Evolutionary conservation across 352 stramenopile species (phyloP), one percentile per base, ranked within the genome.

Genomic region (Globisporangium acanthophoron): DNA sequence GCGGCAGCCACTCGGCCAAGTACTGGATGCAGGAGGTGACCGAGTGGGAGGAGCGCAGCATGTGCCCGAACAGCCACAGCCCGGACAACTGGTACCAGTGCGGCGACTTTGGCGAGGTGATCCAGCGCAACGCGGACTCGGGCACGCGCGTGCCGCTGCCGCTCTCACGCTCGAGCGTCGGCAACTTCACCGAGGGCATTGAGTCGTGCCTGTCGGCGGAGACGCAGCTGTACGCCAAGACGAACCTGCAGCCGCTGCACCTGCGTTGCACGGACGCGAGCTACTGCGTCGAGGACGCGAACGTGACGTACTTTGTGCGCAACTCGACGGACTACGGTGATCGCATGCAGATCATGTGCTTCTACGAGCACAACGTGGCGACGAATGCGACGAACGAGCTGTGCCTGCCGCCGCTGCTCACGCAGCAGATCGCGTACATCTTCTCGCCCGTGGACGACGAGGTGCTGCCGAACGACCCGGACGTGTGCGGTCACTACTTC

Each of bases 21-120:
- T 90, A 85, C 54, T 90, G 77, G 80, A 53, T 90, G 51, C 75
- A 90, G 55, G 78, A 88, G 54, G 74, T 90, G 56, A 75, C 75
- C 27, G 75, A 86, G 33, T 88, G 77, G 73, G 77, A 88, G 41
- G 77, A 90, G 59, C 69, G 73, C 31, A 76, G 69, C 53, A 80
- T 86, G 70, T 87, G 80, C 46, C 78, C 78, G 15, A 88, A 88
- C 72, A 87, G 76, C 71, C 74, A 80, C 72, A 74, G 76, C 62
- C 78, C 78, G 5, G 65, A 76, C 63, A 89, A 85, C 66, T 89
- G 78, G 78, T 89, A 79, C 70, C 73, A 86, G 66, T 89, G 78
- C 45, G 72, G 78, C 54, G 78, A 85, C 61, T 74, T 69, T 31
- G 74, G 66, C 20, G 74, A 80, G 35, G 78, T 89, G 24, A 77